Evolutionary conservation across 2,329 filamentous ascomycete genomes (phyloP).

Genomic region (Kalmusia sp.): DNA sequence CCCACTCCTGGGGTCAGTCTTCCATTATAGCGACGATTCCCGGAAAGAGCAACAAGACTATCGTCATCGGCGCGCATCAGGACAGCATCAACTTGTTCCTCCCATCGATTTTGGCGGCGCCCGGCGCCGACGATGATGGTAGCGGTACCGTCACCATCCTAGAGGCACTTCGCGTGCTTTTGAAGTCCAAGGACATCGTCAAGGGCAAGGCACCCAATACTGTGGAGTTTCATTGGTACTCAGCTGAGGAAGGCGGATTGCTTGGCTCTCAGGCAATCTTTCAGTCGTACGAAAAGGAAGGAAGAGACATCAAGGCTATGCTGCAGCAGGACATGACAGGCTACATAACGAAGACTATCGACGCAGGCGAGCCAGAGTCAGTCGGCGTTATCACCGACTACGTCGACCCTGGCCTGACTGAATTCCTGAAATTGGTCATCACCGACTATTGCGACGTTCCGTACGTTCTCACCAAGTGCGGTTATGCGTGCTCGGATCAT

Average conservation of each 20-base stretch:
- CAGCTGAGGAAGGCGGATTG: constrained; percentile 85
- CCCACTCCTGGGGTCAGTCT: constrained; percentile 86
- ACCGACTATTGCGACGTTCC: constrained; percentile 88
- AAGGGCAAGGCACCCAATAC: constrained; percentile 80
- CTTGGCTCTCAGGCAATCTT: constrained; percentile 92
- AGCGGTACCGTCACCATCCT: constrained; percentile 93
- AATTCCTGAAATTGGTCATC: constrained; percentile 90
- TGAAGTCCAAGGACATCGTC: constrained; percentile 74
- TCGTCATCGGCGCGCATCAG: constrained; percentile 87
- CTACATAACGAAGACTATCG: constrained; percentile 80
- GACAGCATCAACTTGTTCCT: constrained; percentile 88
- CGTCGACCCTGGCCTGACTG: constrained; percentile 81
- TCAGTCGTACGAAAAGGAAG: constrained; percentile 74
- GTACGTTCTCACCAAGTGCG: constrained; percentile 86
- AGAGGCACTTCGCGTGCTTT: constrained; percentile 83
- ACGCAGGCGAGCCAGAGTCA: constrained; percentile 81
- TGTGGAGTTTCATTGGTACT: constrained; percentile 97
- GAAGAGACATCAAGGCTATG: constrained; percentile 89
- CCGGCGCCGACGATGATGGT: constrained; percentile 95
- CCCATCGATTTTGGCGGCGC: constrained; percentile 81
- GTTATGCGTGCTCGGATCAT: constrained; percentile 82
- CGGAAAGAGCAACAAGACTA: constrained; percentile 80
- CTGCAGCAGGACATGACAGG: constrained; percentile 95
- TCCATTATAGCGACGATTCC: constrained; percentile 92
- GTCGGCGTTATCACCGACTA: constrained; percentile 94